Evolutionary conservation across 257 asterid species (phyloP), one percentile per base, ranked within the genome.

Genomic region (Scutellaria minor): DNA sequence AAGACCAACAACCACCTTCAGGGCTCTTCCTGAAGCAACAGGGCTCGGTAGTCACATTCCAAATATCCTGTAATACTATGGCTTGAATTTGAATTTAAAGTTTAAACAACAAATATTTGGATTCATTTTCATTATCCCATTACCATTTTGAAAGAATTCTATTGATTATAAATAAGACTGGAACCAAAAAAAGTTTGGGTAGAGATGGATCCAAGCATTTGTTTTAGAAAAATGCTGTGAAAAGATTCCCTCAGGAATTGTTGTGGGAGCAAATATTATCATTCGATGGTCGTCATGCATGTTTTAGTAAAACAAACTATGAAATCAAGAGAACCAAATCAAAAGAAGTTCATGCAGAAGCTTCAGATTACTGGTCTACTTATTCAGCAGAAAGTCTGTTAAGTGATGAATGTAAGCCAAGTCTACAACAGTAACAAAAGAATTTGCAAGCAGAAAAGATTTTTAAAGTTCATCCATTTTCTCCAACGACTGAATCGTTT

Each of bases 291-390:
- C 37, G n/a, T 51, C 13, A 37, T 20, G 52, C 64, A 58, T 58
- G 50, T 15, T 57, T 47, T 39, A 11, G 59, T 20, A 24, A 18
- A 60, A 50, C 20, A 66, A 57, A 57, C 48, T 37, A 50, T 15
- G 18, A 57, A 20, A 41, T 22, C 13, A 12, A 52, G 41, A 37
- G 76, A 51, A 64, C 55, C 27, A 27, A 63, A 41, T 11, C 35
- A 42, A 14, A 15, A 63, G 71, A 73, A 40, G 56, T 71, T 50
- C 40, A 48, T 47, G 51, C 44, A 48, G 61, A 71, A 60, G 40
- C 73, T 46, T 69, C 24, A 1, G n/a, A 39, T 44, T 37, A 37
- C 6, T 13, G 37, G 46, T 27, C 13, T 53, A 22, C 63, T 61
- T 63, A 52, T 51, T n/a, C 15, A 13, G 5, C 15, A n/a, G 20